Evolutionary conservation across 495 filamentous ascomycete species (phyloP).

Genomic region (Polyplosphaeria fusca): DNA sequence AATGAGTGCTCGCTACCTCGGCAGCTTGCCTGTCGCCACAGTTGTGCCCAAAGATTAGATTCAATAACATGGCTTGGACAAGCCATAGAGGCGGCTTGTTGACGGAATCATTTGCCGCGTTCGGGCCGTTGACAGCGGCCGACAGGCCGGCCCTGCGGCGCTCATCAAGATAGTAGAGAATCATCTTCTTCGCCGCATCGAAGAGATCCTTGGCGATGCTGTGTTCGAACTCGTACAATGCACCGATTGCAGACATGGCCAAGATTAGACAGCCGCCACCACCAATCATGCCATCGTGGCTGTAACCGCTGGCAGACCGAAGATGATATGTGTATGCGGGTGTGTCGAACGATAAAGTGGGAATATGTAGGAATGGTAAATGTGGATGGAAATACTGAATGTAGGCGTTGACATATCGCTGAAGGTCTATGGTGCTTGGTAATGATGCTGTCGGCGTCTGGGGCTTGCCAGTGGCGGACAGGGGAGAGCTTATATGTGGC

Average conservation of each 20-base stretch:
- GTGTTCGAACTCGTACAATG: conserved; percentile 86
- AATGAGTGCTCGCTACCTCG: conserved; percentile 89
- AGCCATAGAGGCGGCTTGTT: conserved; percentile 91
- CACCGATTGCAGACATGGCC: conserved; percentile 94
- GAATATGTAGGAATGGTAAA: conserved; percentile 86
- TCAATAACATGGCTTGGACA: conserved; percentile 97
- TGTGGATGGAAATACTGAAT: conserved; percentile 95
- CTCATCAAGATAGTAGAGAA: conserved; percentile 89
- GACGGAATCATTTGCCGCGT: conserved; percentile 60
- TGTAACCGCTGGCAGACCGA: conserved; percentile 53
- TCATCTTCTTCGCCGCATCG: conserved; percentile 91
- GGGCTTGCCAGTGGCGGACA: conserved; percentile 51
- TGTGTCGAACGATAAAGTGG: conserved; percentile 87
- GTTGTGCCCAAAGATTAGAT: conserved; percentile 93
- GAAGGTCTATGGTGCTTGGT: conserved; percentile 86
- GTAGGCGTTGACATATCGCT: conserved; percentile 88
- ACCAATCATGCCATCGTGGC: conserved; percentile 64
- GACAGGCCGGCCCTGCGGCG: conserved; percentile 84
- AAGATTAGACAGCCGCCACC: conserved; percentile 89
- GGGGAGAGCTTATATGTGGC: conserved; percentile 62
- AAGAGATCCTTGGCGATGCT: conserved; percentile 80
- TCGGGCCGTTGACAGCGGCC: conserved; percentile 65
- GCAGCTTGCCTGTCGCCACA: conserved; percentile 87
- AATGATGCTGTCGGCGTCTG: conserved; percentile 47
- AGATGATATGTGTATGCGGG: conserved; percentile 62